These are phyloP conservation scores for Epichloe sp. DNA, from an alignment of 2,329 filamentous ascomycete genomes.

Conservation along the genomic window DNA sequence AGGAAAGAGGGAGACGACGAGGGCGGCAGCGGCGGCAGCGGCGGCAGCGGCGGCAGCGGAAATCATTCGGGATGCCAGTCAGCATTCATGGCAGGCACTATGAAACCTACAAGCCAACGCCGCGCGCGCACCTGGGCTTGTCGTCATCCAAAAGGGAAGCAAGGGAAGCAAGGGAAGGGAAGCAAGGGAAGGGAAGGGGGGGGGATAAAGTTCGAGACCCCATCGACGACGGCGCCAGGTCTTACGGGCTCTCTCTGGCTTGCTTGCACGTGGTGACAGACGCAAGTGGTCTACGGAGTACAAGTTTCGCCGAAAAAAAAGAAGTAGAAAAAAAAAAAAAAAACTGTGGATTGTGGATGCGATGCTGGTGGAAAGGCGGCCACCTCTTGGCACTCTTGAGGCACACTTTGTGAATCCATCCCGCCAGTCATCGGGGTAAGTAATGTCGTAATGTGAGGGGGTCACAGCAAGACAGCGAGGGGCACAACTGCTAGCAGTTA, in stretches of 20 bases:
- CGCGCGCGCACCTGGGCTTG: neutral
- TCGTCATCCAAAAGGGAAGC: neutral
- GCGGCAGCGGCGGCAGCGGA: too few species aligned
- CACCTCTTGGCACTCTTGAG: too few species aligned
- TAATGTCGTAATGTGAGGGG: too few species aligned
- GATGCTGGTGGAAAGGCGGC: too few species aligned
- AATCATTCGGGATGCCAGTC: too few species aligned
- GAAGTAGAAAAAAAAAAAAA: too few species aligned
- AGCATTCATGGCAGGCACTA: neutral
- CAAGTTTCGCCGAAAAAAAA: neutral
- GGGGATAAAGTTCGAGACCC: neutral
- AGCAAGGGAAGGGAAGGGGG: too few species aligned
- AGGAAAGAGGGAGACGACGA: too few species aligned
- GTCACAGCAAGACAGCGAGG: too few species aligned
- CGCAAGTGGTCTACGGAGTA: neutral
- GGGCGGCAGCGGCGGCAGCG: too few species aligned
- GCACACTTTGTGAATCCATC: neutral
- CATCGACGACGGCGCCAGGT: neutral
- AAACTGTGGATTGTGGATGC: neutral
- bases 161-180: neutral
- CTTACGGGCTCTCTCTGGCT: too few species aligned
- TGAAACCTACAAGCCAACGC: neutral
- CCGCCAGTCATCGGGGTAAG: neutral
- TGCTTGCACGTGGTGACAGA: neutral
- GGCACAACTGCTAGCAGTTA: too few species aligned